Conservation (phyloP, 2,329 filamentous ascomycete species). For the Verticillium dahliae region DNA sequence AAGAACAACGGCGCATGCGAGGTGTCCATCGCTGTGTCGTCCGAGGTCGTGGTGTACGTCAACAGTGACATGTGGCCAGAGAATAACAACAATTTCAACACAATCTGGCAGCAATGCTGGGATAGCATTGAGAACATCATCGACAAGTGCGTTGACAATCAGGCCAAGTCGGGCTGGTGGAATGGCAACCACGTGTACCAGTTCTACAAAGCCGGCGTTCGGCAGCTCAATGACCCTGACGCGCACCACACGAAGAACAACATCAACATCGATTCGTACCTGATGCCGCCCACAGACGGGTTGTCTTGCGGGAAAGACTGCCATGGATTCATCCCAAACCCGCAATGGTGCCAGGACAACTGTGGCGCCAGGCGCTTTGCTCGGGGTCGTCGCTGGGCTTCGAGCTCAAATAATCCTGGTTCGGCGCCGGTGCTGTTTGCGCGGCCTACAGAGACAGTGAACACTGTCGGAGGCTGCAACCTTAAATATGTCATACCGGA, state of each 20-base stretch:
- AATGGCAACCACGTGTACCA: background rate
- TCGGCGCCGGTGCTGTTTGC: background rate
- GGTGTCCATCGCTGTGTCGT: background rate
- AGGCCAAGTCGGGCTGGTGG: background rate
- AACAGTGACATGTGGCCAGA: background rate
- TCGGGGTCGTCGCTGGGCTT: background rate
- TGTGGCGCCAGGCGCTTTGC: background rate
- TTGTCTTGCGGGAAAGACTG: background rate
- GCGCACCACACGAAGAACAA: background rate
- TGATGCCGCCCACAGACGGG: background rate
- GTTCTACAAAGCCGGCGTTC: background rate
- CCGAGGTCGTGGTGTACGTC: background rate
- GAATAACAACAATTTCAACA: background rate
- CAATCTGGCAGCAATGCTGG: background rate
- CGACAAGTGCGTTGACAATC: background rate
- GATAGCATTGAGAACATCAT: background rate
- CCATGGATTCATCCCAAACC: background rate
- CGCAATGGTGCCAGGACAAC: background rate
- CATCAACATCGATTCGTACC: background rate
- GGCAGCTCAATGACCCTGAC: background rate
- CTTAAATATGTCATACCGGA: background rate
- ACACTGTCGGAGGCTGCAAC: background rate
- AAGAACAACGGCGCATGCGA: background rate
- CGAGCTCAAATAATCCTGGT: background rate
- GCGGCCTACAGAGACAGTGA: background rate